phyloP scores from a whole-genome alignment of 768 basidiomycete species.

The Agrocybe chaxingu region DNA sequence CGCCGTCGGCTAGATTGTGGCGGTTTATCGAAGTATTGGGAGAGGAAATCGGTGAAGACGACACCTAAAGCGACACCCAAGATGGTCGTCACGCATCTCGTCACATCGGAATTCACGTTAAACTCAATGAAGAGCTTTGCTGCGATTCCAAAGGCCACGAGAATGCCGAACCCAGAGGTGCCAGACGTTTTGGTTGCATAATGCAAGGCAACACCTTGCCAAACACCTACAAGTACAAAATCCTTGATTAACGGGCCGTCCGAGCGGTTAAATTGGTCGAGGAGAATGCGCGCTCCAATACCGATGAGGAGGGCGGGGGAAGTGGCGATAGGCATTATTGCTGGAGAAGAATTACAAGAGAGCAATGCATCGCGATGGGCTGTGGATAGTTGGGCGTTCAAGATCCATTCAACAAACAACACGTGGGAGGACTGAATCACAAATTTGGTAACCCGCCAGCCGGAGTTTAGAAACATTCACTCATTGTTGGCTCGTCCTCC shows the following conservation, averaged over 20 bases:
- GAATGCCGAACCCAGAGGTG: conserved; percentile 48
- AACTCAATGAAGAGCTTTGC: conserved; percentile 68
- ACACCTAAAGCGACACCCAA: conserved; percentile 69
- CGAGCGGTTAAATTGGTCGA: conserved; percentile 54
- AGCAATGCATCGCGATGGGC: background rate
- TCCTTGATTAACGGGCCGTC: conserved; percentile 50
- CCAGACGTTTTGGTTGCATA: conserved; percentile 56
- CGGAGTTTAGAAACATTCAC: conserved; percentile 39
- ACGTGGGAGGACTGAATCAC: conserved; percentile 15
- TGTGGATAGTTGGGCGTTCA: background rate
- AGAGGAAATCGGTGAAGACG: conserved; percentile 67
- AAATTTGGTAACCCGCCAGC: conserved; percentile 35
- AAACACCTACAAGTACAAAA: conserved; percentile 64
- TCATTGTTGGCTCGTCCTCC: conserved; percentile 12
- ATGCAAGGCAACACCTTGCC: conserved; percentile 75
- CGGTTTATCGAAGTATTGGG: conserved; percentile 58
- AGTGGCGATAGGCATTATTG: conserved; percentile 40
- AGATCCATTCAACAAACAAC: background rate
- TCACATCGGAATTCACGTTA: conserved; percentile 47
- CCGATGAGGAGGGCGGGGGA: conserved; percentile 72
- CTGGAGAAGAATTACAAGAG: conserved; percentile 9
- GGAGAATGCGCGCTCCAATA: conserved; percentile 66
- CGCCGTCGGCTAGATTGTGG: conserved; percentile 30
- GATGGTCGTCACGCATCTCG: conserved; percentile 54
- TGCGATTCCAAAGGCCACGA: conserved; percentile 54